Percentiles rank a stretch among this genome's conserved stretches.
phyloP scores from a whole-genome alignment of 495 filamentous ascomycete genomes.

The Xylaria flabelliformis region DNA sequence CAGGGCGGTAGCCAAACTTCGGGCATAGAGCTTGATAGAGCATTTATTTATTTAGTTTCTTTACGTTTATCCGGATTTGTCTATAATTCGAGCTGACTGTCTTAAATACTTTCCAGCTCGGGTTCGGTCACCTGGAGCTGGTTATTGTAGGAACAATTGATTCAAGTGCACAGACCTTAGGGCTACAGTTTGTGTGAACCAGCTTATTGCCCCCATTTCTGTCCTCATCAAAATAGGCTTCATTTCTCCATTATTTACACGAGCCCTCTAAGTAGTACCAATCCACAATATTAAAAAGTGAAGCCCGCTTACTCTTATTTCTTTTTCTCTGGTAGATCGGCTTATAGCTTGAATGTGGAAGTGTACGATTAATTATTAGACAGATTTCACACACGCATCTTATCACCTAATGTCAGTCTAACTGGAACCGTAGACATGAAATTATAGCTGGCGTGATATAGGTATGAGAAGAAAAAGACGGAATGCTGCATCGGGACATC shows the following conservation, averaged over 20 bases:
- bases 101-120: not conserved
- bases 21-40: not conserved
- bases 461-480: not conserved
- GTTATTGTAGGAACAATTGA: not conserved
- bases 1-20: not conserved
- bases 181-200: not conserved
- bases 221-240: not conserved
- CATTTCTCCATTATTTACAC: not conserved
- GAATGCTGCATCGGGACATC: conserved; percentile 9
- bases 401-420: not conserved
- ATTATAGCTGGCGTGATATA: not conserved
- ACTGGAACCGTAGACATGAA: not conserved
- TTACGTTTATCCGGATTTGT: not conserved
- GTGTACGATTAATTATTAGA: not conserved
- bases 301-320: not conserved
- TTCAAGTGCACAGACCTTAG: not conserved
- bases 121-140: not conserved
- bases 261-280: not conserved
- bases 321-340: not conserved
- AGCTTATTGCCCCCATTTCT: not conserved
- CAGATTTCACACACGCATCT: not conserved
- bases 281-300: not conserved
- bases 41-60: not conserved
- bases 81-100: not conserved
- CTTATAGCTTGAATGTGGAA: not conserved